Conservation (phyloP, 306 rosid genomes). For the Cucumis cinereus region DNA sequence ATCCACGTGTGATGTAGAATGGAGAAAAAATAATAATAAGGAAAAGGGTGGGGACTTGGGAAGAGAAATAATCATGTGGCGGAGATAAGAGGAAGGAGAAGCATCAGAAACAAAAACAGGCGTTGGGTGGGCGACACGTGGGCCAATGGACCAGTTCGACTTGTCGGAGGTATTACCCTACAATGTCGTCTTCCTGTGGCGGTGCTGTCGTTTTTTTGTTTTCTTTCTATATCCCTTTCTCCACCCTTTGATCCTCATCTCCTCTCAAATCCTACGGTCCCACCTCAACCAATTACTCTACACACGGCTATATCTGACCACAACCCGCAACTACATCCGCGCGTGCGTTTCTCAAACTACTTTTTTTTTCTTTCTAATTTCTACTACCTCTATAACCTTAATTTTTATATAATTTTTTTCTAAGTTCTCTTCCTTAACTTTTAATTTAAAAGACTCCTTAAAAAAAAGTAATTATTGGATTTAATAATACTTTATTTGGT, state of each 20-base stretch:
- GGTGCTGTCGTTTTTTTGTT: conserved; percentile 14
- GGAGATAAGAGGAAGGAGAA: conserved; percentile 10
- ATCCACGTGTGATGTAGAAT: not conserved
- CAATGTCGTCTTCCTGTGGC: conserved; percentile 21
- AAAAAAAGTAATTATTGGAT: too few species aligned
- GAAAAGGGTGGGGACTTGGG: not conserved
- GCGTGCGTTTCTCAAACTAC: not conserved
- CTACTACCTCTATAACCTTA: too few species aligned
- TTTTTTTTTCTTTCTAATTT: too few species aligned
- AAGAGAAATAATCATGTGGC: conserved; percentile 19
- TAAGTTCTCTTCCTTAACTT: too few species aligned
- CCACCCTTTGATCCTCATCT: conserved; percentile 1
- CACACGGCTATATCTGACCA: not conserved
- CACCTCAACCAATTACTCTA: not conserved
- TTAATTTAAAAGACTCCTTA: too few species aligned
- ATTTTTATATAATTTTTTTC: too few species aligned
- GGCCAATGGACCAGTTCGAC: conserved; percentile 31
- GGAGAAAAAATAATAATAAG: not conserved
- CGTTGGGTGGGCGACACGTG: conserved; percentile 29
- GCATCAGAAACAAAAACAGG: conserved; percentile 15
- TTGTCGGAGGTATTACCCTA: conserved; percentile 33
- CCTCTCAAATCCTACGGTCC: not conserved
- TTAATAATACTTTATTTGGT: too few species aligned
- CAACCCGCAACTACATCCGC: not conserved
- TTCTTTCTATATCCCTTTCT: not conserved